Evolutionary conservation across 371 early-diverging fungal species (phyloP).

Genomic region (Basidiobolus meristosporus): DNA sequence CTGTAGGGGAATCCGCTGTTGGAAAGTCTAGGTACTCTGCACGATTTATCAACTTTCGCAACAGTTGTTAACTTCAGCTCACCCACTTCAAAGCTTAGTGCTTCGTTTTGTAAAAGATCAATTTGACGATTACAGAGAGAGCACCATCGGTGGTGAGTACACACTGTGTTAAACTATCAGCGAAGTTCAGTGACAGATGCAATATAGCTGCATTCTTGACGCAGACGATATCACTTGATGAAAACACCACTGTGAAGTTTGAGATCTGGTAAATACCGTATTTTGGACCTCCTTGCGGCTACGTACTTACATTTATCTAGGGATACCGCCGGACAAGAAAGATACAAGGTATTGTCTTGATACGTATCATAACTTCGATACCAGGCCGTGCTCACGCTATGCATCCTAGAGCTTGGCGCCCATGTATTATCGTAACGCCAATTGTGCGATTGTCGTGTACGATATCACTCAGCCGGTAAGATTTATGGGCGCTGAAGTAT

Average conservation of each 20-base stretch:
- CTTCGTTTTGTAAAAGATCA: conserved; percentile 92
- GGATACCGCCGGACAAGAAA: conserved; percentile 93
- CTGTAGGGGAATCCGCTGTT: conserved; percentile 71
- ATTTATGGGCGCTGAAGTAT: conserved; percentile 1
- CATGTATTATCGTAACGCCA: conserved; percentile 97
- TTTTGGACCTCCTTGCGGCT: not conserved
- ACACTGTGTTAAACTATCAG: not conserved
- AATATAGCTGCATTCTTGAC: conserved; percentile 63
- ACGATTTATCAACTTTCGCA: conserved; percentile 31
- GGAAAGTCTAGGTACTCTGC: conserved; percentile 62
- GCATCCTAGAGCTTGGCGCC: conserved; percentile 76
- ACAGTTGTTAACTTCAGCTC: not conserved
- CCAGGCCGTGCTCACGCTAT: not conserved
- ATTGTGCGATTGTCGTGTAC: conserved; percentile 90
- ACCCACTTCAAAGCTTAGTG: conserved; percentile 74
- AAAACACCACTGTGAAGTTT: conserved; percentile 54
- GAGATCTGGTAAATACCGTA: conserved; percentile 53
- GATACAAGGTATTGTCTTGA: conserved; percentile 62
- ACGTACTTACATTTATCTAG: conserved; percentile 9
- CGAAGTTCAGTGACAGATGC: not conserved
- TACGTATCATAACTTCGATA: no score
- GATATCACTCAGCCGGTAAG: conserved; percentile 86
- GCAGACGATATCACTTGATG: conserved; percentile 50
- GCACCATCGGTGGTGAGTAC: conserved; percentile 82
- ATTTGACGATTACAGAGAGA: conserved; percentile 94